phyloP scores from a whole-genome alignment of 139 green algal species.

The Chlorella sp. region DNA sequence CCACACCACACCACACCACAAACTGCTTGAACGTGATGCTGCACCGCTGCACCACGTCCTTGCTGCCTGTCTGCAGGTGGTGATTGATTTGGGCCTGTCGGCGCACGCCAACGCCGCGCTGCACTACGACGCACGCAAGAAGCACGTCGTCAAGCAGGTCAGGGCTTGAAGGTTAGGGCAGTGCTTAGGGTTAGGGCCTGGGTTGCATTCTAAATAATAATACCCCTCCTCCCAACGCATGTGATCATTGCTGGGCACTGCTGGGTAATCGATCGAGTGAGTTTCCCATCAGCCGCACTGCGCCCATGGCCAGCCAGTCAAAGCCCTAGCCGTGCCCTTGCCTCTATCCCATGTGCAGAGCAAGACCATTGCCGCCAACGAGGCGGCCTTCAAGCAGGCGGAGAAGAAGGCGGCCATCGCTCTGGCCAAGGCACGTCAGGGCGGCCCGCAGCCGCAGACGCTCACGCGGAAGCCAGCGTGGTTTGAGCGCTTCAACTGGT shows the following conservation, averaged over 20 bases:
- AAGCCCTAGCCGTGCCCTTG: not conserved
- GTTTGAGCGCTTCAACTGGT: conserved; percentile 99
- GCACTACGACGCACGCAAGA: conserved; percentile 69
- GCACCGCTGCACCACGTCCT: too few relatives aligned
- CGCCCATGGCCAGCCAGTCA: too few relatives aligned
- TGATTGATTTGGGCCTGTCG: conserved; percentile 71
- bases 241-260: too few relatives aligned
- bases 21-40: too few relatives aligned
- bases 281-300: too few relatives aligned
- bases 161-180: too few relatives aligned
- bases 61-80: conserved; percentile 14
- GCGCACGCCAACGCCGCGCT: conserved; percentile 71
- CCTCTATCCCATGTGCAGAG: conserved; percentile 16
- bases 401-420: conserved; percentile 74
- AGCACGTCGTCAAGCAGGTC: conserved; percentile 62
- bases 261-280: too few relatives aligned
- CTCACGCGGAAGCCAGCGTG: conserved; percentile 78
- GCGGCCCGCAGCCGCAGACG: not conserved
- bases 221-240: too few relatives aligned
- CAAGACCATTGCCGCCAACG: conserved; percentile 75
- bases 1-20: too few relatives aligned
- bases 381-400: conserved; percentile 73
- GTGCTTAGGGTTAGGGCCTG: too few relatives aligned
- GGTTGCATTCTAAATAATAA: too few relatives aligned
- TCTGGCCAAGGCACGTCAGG: conserved; percentile 1